Percentiles rank a stretch among this genome's conserved stretches.
Evolutionary conservation across 345 rosid genomes (phyloP).

Genomic region (thale cress (Arabidopsis thaliana)): DNA sequence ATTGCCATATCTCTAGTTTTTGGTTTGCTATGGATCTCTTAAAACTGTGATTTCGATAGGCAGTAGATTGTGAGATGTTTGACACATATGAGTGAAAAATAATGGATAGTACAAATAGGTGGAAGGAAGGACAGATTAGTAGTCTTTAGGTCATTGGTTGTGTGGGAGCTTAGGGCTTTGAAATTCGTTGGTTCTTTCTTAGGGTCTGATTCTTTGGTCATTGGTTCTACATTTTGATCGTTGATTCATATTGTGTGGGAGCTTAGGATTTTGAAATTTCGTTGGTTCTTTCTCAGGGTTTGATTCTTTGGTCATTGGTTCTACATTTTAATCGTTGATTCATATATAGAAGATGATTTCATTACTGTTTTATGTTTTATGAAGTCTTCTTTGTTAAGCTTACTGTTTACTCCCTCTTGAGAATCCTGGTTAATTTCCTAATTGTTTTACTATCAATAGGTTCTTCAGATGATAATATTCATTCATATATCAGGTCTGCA

Average conservation of each 20-base stretch:
- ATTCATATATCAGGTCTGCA: constrained; percentile 75
- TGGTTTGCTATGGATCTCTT: constrained; percentile 11
- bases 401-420: background rate
- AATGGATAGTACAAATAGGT: background rate
- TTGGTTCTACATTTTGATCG: background rate
- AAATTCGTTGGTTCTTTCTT: background rate
- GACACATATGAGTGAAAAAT: background rate
- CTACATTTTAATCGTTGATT: background rate
- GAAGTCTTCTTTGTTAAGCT: constrained; percentile 1
- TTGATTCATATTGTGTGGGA: background rate
- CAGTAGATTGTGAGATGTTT: constrained; percentile 7
- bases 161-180: background rate
- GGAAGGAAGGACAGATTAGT: background rate
- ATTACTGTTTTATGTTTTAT: constrained; percentile 12
- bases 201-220: background rate
- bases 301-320: background rate
- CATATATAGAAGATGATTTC: background rate
- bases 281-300: background rate
- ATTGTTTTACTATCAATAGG: constrained; percentile 30
- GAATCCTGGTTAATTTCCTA: constrained; percentile 9
- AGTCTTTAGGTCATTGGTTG: constrained; percentile 7
- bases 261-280: background rate
- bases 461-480: constrained; percentile 38
- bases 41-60: background rate
- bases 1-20: background rate